phyloP scores from a whole-genome alignment of 176 grass and related monocot genomes.

The Alloteropsis semialata region DNA sequence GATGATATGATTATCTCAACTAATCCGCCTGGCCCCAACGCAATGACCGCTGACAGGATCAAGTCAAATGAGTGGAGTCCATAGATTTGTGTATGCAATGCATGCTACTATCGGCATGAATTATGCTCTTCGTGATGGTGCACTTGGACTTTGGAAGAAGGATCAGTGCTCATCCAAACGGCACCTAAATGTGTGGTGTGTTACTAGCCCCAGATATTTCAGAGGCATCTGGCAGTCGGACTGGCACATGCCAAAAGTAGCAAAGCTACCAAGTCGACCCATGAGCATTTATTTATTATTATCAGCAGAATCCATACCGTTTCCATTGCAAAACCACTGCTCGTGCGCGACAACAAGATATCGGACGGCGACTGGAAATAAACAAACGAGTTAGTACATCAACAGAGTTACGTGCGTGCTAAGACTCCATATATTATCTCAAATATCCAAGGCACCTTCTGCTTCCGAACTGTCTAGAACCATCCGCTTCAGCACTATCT shows the following conservation, averaged over 20 bases:
- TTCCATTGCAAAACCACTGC: background rate
- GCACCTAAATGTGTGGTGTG: too few species aligned
- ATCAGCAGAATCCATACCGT: background rate
- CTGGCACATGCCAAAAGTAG: too few species aligned
- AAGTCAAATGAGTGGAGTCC: too few species aligned
- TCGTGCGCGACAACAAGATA: background rate
- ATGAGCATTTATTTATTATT: too few species aligned
- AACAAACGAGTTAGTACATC: background rate
- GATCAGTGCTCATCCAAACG: too few species aligned
- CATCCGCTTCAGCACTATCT: background rate
- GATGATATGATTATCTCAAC: background rate
- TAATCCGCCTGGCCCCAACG: background rate
- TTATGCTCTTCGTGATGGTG: too few species aligned
- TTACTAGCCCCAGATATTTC: too few species aligned
- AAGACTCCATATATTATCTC: background rate
- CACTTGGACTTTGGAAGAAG: too few species aligned
- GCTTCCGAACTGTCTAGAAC: constrained; percentile 39
- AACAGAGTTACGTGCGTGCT: background rate
- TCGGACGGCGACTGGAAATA: background rate
- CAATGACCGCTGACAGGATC: background rate
- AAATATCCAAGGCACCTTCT: constrained; percentile 6
- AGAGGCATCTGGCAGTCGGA: too few species aligned
- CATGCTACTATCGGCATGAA: background rate
- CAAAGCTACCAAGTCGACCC: too few species aligned
- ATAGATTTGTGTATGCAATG: background rate